These are phyloP conservation scores for Starmera pachycereana DNA, from an alignment of 805 yeast genomes.

Conservation along the genomic window DNA sequence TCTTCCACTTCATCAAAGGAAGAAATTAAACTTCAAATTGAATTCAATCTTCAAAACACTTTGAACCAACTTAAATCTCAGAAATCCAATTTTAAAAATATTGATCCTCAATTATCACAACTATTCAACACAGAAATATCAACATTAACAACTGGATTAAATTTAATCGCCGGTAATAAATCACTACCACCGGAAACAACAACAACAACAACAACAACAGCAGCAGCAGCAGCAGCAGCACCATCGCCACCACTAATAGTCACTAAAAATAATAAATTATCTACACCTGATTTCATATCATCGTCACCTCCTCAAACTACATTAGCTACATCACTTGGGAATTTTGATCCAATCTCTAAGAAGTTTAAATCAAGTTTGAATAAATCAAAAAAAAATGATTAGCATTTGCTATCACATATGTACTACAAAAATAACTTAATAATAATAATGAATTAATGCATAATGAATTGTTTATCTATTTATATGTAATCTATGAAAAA, in stretches of 20 bases:
- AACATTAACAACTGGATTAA: conserved; percentile 9
- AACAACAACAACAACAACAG: background rate
- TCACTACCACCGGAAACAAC: background rate
- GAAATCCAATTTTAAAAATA: conserved; percentile 2
- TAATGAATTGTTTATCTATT: background rate
- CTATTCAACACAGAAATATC: conserved; percentile 10
- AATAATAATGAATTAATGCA: background rate
- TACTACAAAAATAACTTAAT: background rate
- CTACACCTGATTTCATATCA: conserved; percentile 15
- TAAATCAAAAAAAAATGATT: background rate
- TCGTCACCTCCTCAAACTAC: background rate
- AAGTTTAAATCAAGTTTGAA: background rate
- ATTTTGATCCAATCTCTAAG: background rate
- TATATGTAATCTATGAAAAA: background rate
- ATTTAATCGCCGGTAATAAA: conserved; percentile 4
- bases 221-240: background rate
- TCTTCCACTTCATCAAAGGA: conserved; percentile 1
- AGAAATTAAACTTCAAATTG: conserved; percentile 1
- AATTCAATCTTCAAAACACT: conserved; percentile 1
- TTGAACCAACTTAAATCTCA: conserved; percentile 6
- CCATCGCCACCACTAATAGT: background rate
- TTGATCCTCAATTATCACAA: conserved; percentile 7
- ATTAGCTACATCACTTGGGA: background rate
- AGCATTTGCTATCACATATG: background rate
- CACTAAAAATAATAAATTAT: conserved; percentile 4